Base-by-base conservation (phyloP, 2,329 filamentous ascomycete species). In the Cercospora nicotianae region DNA sequence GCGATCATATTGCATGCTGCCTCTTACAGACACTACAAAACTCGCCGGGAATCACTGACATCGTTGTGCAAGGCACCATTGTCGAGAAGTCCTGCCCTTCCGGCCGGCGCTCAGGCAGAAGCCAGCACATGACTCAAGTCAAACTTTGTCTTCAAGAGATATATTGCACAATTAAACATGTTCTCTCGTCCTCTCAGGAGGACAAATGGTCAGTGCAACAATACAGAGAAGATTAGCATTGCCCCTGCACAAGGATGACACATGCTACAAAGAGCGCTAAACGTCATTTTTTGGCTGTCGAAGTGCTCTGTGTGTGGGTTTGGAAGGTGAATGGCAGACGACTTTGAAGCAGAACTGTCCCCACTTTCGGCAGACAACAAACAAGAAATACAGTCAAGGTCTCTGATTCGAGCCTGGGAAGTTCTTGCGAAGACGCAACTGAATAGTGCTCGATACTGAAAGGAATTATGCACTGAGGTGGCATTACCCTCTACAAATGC, bases 241-340 rank as follows among this genome's bases (percentile, higher is more conserved):
- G 82, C 81, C 81, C 87, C 86, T 88, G 86, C 86, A 88, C 91
- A 60, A 60, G 58, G 58, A 60, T 42, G 58, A 45, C 58, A 60
- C 58, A 60, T 60, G 58, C 33, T 42, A 42, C 58, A 60, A 60
- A 60, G 58, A 60, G 58, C 33, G 58, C 58, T 28, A 23, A 28
- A 60, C n/a, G 18, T n/a, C 26, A 36, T 42, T 60, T 60, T 42
- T 60, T n/a, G n/a, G n/a, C n/a, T n/a, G n/a, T n/a, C n/a, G n/a
- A n/a, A n/a, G n/a, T n/a, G n/a, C n/a, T n/a, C n/a, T n/a, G n/a
- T n/a, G n/a, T n/a, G n/a, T n/a, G n/a, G n/a, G n/a, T n/a, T n/a
- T n/a, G n/a, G n/a, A n/a, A n/a, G n/a, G n/a, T n/a, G n/a, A n/a
- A n/a, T n/a, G n/a, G n/a, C n/a, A 16, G 13, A 31, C 20, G 9